These are phyloP conservation scores for Rhynchosporium agropyri DNA, from an alignment of 2,329 filamentous ascomycete species.

Conservation along the genomic window DNA sequence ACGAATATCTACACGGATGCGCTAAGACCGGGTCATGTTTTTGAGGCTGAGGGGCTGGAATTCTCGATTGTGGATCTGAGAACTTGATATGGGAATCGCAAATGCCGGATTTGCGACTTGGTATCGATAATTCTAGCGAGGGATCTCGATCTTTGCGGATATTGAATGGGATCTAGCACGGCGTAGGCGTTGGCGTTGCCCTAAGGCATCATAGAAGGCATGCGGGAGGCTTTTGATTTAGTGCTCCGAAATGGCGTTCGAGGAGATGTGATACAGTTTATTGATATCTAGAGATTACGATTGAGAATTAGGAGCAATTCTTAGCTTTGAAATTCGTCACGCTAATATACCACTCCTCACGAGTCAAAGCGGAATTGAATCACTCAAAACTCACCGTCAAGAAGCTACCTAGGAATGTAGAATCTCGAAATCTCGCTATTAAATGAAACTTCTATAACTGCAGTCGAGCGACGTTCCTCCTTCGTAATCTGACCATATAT, in stretches of 20 bases:
- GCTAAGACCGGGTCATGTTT: conserved; percentile 57
- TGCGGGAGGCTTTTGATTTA: background rate
- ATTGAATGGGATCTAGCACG: conserved; percentile 2
- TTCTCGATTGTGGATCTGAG: conserved; percentile 70
- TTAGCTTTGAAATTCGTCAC: too few relatives aligned
- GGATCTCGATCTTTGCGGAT: background rate
- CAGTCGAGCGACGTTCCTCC: too few relatives aligned
- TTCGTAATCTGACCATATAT: too few relatives aligned
- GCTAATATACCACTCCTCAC: too few relatives aligned
- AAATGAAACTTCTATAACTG: too few relatives aligned
- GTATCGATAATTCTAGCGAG: background rate
- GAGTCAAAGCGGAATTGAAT: too few relatives aligned
- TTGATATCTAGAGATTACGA: background rate
- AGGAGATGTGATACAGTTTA: background rate
- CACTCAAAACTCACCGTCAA: too few relatives aligned
- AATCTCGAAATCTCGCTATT: too few relatives aligned
- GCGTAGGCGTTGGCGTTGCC: conserved; percentile 12
- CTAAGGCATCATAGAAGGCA: background rate
- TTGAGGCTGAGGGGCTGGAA: conserved; percentile 56
- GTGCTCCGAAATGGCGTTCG: background rate
- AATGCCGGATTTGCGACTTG: background rate
- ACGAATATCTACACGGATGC: conserved; percentile 46
- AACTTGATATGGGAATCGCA: conserved; percentile 22
- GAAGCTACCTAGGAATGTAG: too few relatives aligned
- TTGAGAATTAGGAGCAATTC: too few relatives aligned